phyloP scores from a whole-genome alignment of 2,329 filamentous ascomycete species.

The Setomelanomma holmii region DNA sequence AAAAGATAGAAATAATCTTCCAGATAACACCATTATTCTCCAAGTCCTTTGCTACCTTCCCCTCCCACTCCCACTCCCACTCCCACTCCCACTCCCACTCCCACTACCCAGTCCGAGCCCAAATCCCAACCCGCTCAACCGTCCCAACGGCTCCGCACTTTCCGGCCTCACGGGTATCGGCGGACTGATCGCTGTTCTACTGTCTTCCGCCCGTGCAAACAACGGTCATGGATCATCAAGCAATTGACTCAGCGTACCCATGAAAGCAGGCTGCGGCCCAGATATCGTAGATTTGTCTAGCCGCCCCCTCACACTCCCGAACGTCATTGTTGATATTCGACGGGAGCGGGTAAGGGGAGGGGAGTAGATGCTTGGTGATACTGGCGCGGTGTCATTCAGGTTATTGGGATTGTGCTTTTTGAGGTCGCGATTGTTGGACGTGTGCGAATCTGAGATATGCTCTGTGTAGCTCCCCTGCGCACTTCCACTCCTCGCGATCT shows the following conservation, averaged over 20 bases:
- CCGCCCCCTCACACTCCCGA: slow-evolving; percentile 16
- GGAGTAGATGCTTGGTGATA: slow-evolving; percentile 3
- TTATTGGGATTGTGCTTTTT: not conserved
- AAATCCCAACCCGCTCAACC: slow-evolving; percentile 35
- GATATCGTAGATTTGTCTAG: slow-evolving; percentile 25
- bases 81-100: too few relatives aligned
- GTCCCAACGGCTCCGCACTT: slow-evolving; percentile 32
- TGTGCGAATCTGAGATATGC: not conserved
- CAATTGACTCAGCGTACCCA: slow-evolving; percentile 17
- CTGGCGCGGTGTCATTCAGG: not conserved
- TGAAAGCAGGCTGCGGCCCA: slow-evolving; percentile 17
- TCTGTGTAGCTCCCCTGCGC: not conserved
- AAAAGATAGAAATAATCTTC: not conserved
- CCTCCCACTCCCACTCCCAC: too few relatives aligned
- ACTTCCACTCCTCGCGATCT: not conserved
- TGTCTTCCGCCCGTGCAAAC: slow-evolving; percentile 16
- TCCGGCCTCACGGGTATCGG: slow-evolving; percentile 23
- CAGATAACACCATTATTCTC: too few relatives aligned
- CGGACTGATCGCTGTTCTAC: slow-evolving; percentile 11
- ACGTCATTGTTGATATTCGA: slow-evolving; percentile 7
- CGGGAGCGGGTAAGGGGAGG: slow-evolving; percentile 2
- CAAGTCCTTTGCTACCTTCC: too few relatives aligned
- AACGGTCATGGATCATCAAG: slow-evolving; percentile 26
- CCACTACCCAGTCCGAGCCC: slow-evolving; percentile 21
- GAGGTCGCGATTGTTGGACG: not conserved